Conservation (phyloP, 345 rosid species). For the Arabis hirsuta region DNA sequence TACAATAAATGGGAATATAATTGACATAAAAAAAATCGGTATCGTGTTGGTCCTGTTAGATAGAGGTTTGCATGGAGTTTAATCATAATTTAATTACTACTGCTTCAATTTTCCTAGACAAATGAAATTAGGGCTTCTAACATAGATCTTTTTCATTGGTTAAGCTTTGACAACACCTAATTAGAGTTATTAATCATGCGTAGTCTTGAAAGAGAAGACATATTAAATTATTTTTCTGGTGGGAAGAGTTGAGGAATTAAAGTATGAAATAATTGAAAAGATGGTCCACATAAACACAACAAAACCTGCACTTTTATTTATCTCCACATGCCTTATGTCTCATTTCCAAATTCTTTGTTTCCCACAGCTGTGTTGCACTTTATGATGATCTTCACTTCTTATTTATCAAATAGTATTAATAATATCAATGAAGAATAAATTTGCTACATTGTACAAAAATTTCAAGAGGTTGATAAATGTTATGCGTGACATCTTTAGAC, state of each 20-base stretch:
- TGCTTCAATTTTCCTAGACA: not conserved
- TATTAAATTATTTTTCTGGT: slow-evolving; percentile 30
- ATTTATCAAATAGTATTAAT: slow-evolving; percentile 6
- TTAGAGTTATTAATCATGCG: slow-evolving; percentile 3
- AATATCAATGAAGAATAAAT: not conserved
- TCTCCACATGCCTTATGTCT: slow-evolving; percentile 43
- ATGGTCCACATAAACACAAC: slow-evolving; percentile 43
- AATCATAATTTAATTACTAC: not conserved
- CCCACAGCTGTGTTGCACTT: slow-evolving; percentile 40
- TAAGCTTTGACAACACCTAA: not conserved
- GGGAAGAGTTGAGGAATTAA: slow-evolving; percentile 31
- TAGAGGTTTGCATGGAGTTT: slow-evolving; percentile 23
- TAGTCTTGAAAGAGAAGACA: slow-evolving; percentile 27
- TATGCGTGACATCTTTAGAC: not conserved
- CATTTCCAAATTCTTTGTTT: slow-evolving; percentile 32
- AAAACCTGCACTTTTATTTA: slow-evolving; percentile 31
- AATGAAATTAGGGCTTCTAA: slow-evolving; percentile 22
- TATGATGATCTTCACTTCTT: slow-evolving; percentile 8
- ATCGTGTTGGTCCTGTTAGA: not conserved
- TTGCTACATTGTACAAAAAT: not conserved
- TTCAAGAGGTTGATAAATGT: slow-evolving; percentile 14
- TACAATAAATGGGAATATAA: not conserved
- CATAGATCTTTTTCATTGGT: not conserved
- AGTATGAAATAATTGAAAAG: slow-evolving; percentile 33
- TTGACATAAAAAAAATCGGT: not conserved